Conservation (phyloP, 1,284 basidiomycete genomes). For the Naganishia sp. region DNA sequence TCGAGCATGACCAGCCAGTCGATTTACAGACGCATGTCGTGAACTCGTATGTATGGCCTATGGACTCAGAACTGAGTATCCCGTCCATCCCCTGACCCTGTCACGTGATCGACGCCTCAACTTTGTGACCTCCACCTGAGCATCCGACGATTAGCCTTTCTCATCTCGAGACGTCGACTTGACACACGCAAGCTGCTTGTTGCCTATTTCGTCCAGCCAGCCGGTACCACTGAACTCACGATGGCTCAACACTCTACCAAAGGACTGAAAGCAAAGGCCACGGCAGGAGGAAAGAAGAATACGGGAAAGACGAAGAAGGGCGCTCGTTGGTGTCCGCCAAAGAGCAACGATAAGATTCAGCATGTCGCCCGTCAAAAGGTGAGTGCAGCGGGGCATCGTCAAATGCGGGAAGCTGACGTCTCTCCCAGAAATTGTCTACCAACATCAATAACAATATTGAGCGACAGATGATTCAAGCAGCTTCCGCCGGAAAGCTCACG, state of each 20-base stretch:
- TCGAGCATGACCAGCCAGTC: neutral
- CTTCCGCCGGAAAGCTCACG: slow-evolving; percentile 72
- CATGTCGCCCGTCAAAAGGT: slow-evolving; percentile 38
- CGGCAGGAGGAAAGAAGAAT: slow-evolving; percentile 46
- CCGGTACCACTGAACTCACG: neutral
- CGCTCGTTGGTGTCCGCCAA: slow-evolving; percentile 47
- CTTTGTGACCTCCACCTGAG: slow-evolving; percentile 20
- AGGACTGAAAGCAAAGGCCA: slow-evolving; percentile 41
- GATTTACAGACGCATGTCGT: too few species aligned
- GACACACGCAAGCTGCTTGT: neutral
- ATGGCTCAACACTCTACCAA: slow-evolving; percentile 52
- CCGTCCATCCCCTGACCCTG: neutral
- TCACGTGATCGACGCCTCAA: slow-evolving; percentile 17
- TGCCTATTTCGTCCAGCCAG: neutral
- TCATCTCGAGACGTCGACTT: neutral
- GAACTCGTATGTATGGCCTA: too few species aligned
- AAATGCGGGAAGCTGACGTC: neutral
- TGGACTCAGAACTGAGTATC: neutral
- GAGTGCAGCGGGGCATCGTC: neutral
- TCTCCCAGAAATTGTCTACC: slow-evolving; percentile 68
- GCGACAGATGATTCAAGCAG: slow-evolving; percentile 82
- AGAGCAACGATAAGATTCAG: slow-evolving; percentile 36
- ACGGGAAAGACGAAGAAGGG: slow-evolving; percentile 47
- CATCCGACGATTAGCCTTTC: neutral
- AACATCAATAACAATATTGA: slow-evolving; percentile 89